Percentiles rank a stretch among this genome's conserved stretches.
Evolutionary conservation across 768 basidiomycete species (phyloP).

Genomic region (Candolleomyces aberdarensis): DNA sequence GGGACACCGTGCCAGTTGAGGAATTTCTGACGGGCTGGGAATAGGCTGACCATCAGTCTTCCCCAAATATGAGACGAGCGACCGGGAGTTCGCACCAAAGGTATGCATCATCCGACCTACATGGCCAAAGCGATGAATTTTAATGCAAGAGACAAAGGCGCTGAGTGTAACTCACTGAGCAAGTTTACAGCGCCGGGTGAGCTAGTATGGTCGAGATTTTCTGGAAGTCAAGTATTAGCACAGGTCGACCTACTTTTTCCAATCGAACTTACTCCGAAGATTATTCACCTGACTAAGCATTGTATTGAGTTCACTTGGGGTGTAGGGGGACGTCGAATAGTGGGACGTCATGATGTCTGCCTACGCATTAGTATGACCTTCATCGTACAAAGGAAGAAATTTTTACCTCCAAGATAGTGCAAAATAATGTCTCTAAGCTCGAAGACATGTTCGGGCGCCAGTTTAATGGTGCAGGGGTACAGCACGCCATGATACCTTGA

Average conservation of each 20-base stretch:
- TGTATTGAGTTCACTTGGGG: conserved; percentile 31
- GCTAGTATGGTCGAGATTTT: background rate
- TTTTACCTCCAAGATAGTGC: conserved; percentile 35
- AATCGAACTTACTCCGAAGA: conserved; percentile 13
- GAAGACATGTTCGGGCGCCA: conserved; percentile 23
- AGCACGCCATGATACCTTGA: conserved; percentile 34
- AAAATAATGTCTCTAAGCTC: conserved; percentile 38
- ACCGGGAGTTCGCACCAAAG: too few species aligned
- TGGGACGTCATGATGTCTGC: conserved; percentile 38
- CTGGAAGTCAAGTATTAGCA: background rate
- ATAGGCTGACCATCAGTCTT: too few species aligned
- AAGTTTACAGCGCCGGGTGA: background rate
- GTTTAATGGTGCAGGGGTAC: conserved; percentile 26
- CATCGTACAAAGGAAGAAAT: background rate
- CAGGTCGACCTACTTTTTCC: conserved; percentile 23
- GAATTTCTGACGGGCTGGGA: too few species aligned
- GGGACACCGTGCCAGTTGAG: too few species aligned
- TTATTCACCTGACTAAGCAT: conserved; percentile 30
- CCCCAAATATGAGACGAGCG: too few species aligned
- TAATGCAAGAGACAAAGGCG: too few species aligned
- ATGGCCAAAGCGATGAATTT: too few species aligned
- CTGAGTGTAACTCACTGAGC: background rate
- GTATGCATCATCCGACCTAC: too few species aligned
- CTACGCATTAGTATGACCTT: background rate
- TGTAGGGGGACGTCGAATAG: conserved; percentile 37